These are phyloP conservation scores for Lagenidium giganteum DNA, from an alignment of 352 stramenopile species.

Conservation along the genomic window DNA sequence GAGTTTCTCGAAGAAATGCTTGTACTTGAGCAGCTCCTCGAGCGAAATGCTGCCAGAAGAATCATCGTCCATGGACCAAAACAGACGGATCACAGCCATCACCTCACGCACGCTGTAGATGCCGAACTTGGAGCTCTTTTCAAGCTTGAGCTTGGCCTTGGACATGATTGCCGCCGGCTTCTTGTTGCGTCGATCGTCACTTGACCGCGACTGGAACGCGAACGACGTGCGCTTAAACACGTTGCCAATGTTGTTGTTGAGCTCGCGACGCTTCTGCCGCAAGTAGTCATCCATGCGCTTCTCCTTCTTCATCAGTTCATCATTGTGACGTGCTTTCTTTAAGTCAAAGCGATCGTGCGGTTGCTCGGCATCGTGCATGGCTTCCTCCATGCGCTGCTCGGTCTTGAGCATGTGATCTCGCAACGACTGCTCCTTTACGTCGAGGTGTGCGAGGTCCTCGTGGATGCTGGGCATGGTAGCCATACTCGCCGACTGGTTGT, in stretches of 20 bases:
- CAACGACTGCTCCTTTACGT: constrained; percentile 7
- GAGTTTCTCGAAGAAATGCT: constrained; percentile 59
- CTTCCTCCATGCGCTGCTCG: constrained; percentile 38
- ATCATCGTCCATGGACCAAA: constrained; percentile 71
- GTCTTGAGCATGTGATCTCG: constrained; percentile 39
- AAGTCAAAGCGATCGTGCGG: constrained; percentile 21
- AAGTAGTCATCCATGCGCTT: constrained; percentile 67
- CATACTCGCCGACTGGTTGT: not conserved
- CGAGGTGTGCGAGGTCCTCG: not conserved
- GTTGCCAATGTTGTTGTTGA: constrained; percentile 62
- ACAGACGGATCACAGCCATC: constrained; percentile 72
- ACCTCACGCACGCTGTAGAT: constrained; percentile 67
- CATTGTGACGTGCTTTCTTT: constrained; percentile 23
- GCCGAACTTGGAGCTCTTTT: constrained; percentile 44
- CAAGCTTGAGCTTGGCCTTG: constrained; percentile 11
- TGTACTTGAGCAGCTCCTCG: constrained; percentile 46
- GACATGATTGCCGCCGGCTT: not conserved
- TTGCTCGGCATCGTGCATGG: constrained; percentile 32
- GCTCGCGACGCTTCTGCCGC: constrained; percentile 60
- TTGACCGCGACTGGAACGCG: constrained; percentile 19
- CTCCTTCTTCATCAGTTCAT: constrained; percentile 37
- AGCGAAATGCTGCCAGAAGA: constrained; percentile 51
- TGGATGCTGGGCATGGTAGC: not conserved
- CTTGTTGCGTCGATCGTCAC: constrained; percentile 3
- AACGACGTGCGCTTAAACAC: constrained; percentile 67